A percentile compares a stretch with the other conserved stretches of the same genome.
Evolutionary conservation across 306 rosid species (phyloP).

Genomic region (Ormosia emarginata): DNA sequence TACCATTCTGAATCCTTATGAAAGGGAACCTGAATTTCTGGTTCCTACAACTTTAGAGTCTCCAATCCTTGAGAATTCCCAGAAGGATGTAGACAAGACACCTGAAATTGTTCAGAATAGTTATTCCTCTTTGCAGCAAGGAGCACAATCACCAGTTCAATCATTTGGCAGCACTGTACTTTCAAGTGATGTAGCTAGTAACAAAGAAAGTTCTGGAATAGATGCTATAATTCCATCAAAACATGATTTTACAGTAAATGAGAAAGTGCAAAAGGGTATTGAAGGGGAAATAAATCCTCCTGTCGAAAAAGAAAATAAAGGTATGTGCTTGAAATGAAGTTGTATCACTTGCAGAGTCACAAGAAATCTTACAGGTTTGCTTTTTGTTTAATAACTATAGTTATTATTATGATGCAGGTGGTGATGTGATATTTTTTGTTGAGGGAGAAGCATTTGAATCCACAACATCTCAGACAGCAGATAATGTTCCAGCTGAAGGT

Average conservation of each 20-base stretch:
- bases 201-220: not conserved
- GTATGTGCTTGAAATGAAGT: not conserved
- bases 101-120: not conserved
- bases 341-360: not conserved
- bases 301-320: not conserved
- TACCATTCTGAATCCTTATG: not conserved
- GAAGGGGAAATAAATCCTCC: slow-evolving; percentile 9
- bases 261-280: not conserved
- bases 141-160: not conserved
- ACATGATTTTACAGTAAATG: not conserved
- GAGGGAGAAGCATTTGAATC: slow-evolving; percentile 18
- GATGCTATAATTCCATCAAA: not conserved
- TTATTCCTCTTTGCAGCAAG: not conserved
- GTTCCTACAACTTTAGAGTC: slow-evolving; percentile 9
- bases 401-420: slow-evolving; percentile 3
- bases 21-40: slow-evolving; percentile 5
- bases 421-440: slow-evolving; percentile 8
- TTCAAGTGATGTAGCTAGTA: slow-evolving; percentile 5
- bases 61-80: not conserved
- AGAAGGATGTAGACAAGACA: not conserved
- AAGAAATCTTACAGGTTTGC: not conserved
- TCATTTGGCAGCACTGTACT: not conserved
- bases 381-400: not conserved
- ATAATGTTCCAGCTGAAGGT: not conserved
- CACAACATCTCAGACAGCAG: not conserved